Evolutionary conservation across 1,139 yeast species (phyloP), one percentile per base, ranked within the genome.

Genomic region (Pichia sp.): DNA sequence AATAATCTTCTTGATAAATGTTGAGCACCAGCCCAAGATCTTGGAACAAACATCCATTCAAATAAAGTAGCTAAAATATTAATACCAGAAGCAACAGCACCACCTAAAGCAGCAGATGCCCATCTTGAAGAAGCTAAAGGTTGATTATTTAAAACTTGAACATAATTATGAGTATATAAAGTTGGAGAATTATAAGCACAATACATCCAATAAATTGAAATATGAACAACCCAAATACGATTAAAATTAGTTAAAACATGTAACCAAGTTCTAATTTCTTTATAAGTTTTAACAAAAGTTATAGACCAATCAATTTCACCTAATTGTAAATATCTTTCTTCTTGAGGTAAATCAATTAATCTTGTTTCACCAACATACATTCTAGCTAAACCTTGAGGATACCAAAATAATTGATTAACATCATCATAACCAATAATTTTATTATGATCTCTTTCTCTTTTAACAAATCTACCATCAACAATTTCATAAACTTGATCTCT

Each of bases 21-120:
- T 70, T 92, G 97, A 66, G 97, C 97, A 68, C 98, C 98, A 30
- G 97, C 95, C 98, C 98, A 92, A 60, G 84, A 81, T 70, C 97
- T 82, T 53, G 98, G 98, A 52, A 92, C 98, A 63, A 87, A 92
- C 65, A 82, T 74, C 97, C 96, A 94, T 69, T 92, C 98, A 59
- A 86, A 80, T 41, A 89, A 49, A 24, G 98, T 92, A 42, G 98
- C 98, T 50, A 79, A 56, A 53, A 94, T 76, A 70, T 92, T 96
- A 61, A 92, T 78, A 46, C 77, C 61, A 51, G 81, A 69, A 45
- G 97, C 97, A 58, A 92, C 74, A 46, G 84, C 69, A 74, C 99
- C 98, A 68, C 94, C 98, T 61, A 90, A 73, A 46, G 95, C 96
- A 55, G 82, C 82, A 42, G 96, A 76, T 50, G 97, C 89, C 96